phyloP scores from a whole-genome alignment of 2,329 filamentous ascomycete species.

The Epichloe sp. region DNA sequence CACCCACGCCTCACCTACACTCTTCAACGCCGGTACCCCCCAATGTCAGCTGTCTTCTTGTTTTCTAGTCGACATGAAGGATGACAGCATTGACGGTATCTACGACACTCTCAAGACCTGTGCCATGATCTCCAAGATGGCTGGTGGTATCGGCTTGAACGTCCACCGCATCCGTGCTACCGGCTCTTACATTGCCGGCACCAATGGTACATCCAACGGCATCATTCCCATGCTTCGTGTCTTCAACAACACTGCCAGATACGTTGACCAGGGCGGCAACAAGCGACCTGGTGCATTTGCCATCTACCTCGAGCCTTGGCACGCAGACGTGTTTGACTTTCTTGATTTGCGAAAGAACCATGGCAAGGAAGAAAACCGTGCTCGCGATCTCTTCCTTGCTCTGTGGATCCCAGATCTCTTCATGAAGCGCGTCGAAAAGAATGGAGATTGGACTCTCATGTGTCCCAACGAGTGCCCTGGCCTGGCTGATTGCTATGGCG shows the following conservation, averaged over 20 bases:
- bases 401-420: slow-evolving; percentile 98
- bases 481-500: slow-evolving; percentile 90
- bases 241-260: slow-evolving; percentile 98
- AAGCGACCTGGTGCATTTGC: slow-evolving; percentile 97
- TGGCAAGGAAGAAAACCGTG: slow-evolving; percentile 94
- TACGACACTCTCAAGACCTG: slow-evolving; percentile 99
- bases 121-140: slow-evolving; percentile 99
- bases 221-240: slow-evolving; percentile 96
- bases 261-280: slow-evolving; percentile 98
- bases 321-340: slow-evolving; percentile 94
- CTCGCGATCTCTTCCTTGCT: slow-evolving; percentile 93
- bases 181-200: slow-evolving; percentile 94
- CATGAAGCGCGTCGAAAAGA: slow-evolving; percentile 99
- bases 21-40: slow-evolving; percentile 98
- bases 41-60: slow-evolving; percentile 92
- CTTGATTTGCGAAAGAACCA: slow-evolving; percentile 98
- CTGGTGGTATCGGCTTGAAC: slow-evolving; percentile 93
- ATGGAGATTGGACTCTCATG: slow-evolving; percentile 94
- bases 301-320: slow-evolving; percentile 98
- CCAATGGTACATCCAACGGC: slow-evolving; percentile 95
- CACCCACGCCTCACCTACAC: slow-evolving; percentile 92
- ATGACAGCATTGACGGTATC: slow-evolving; percentile 97
- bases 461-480: slow-evolving; percentile 94
- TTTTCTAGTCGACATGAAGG: slow-evolving; percentile 99
- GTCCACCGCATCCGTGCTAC: slow-evolving; percentile 94